Percentiles rank a stretch among this genome's conserved stretches.
These are phyloP conservation scores for Maudiozyma turicensis DNA, from an alignment of 805 yeast genomes.

Conservation along the genomic window DNA sequence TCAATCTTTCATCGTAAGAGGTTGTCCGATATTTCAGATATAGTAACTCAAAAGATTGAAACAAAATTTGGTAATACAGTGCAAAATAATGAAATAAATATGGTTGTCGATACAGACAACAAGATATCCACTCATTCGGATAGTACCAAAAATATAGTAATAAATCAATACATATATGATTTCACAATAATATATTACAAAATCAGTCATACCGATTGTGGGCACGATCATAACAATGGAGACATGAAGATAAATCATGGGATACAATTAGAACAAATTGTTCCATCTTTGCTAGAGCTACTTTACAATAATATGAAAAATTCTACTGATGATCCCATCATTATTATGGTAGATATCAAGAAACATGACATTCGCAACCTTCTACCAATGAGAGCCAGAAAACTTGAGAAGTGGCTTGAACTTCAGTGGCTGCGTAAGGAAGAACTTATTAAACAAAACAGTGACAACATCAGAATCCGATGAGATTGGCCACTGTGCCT, in stretches of 20 bases:
- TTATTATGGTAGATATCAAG: conserved; percentile 37
- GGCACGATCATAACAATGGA: conserved; percentile 19
- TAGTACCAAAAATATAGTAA: not conserved
- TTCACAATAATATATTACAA: conserved; percentile 32
- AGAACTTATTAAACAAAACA: conserved; percentile 33
- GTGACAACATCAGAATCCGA: conserved; percentile 9
- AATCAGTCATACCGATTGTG: conserved; percentile 15
- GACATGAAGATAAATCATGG: conserved; percentile 13
- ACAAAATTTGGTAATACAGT: not conserved
- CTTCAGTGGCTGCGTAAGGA: conserved; percentile 66
- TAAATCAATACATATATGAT: conserved; percentile 23
- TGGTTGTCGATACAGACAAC: no score
- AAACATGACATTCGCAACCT: conserved; percentile 37
- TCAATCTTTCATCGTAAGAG: not conserved
- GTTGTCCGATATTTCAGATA: not conserved
- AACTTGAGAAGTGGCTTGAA: conserved; percentile 70
- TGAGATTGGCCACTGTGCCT: not conserved
- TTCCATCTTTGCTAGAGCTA: conserved; percentile 26
- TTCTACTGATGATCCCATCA: conserved; percentile 19
- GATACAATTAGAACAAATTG: conserved; percentile 24
- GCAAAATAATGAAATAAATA: no score
- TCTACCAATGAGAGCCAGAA: conserved; percentile 43
- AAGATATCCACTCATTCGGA: no score
- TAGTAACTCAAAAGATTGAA: not conserved
- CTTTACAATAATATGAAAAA: not conserved